Evolutionary conservation across 1,284 basidiomycete species (phyloP).

Genomic region (Ceratobasidium sp.): DNA sequence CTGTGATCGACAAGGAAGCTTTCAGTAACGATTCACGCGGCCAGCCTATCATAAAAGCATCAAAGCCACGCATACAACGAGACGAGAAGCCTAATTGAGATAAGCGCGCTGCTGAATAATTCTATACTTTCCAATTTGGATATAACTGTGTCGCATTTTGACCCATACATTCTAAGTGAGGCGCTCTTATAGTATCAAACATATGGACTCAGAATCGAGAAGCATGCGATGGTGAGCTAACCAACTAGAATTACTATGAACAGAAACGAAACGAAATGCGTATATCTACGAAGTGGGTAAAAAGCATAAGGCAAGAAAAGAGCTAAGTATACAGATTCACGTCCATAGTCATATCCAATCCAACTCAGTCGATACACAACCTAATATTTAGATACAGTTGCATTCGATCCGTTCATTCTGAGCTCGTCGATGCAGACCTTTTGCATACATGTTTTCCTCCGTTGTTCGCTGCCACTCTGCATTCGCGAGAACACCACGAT

Average conservation of each 20-base stretch:
- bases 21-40: too few relatives aligned
- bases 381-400: slow-evolving; percentile 14
- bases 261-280: not conserved
- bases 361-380: not conserved
- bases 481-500: slow-evolving; percentile 28
- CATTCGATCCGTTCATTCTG: not conserved
- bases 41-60: too few relatives aligned
- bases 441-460: slow-evolving; percentile 35
- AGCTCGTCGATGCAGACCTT: not conserved
- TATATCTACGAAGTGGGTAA: not conserved
- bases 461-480: slow-evolving; percentile 34
- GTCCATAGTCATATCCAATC: too few relatives aligned
- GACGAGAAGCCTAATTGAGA: too few relatives aligned
- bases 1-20: too few relatives aligned
- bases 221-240: not conserved
- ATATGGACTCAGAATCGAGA: too few relatives aligned
- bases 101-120: too few relatives aligned
- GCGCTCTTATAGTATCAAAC: too few relatives aligned
- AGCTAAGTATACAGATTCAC: slow-evolving; percentile 18
- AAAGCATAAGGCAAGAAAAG: not conserved
- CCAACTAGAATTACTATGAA: not conserved
- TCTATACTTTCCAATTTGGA: too few relatives aligned
- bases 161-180: too few relatives aligned
- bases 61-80: too few relatives aligned
- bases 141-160: too few relatives aligned